Evolutionary conservation across 257 asterid genomes (phyloP), one percentile per base, ranked within the genome.

Genomic region (Handroanthus guayacan): DNA sequence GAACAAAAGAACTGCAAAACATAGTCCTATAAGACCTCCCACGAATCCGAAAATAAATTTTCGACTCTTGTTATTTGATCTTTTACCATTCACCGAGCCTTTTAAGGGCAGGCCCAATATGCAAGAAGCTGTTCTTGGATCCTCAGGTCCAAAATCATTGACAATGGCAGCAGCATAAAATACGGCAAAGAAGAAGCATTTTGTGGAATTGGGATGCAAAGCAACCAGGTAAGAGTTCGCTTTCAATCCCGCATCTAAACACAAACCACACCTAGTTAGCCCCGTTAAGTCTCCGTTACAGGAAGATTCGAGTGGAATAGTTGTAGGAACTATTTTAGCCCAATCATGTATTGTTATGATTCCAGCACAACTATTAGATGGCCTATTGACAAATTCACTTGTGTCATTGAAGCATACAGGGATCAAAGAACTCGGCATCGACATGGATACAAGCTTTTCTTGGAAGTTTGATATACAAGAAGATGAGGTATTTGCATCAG

Each of bases 141-240:
- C 90, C 48, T 80, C 83, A 2, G 89, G 89, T 7, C 89, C 90
- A 2, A 67, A 89, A n/a, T 78, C 87, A 38, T 81, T 89, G 47
- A 75, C 89, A 25, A 89, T 45, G 41, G 82, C 94, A 18, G 94
- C 91, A 9, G 87, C 94, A 41, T 89, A 89, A 0, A 89, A 47
- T 1, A 81, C 10, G 3, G 89, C 79, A 34, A 89, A 89, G 75
- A 62, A 87, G 70, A 87, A 89, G 70, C 94, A 89, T 63, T 78
- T 82, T 0, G 91, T 83, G 41, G 86, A 77, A 66, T 85, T 87
- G 10, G 84, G 89, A 57, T 85, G 61, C 31, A 66, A 65, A 16
- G 94, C 80, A 38, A 80, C 87, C 12, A 89, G 76, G 61, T 76
- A 61, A 4, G 90, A 78, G 62, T 78, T 89, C 64, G 81, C 82